Evolutionary conservation across 768 basidiomycete species (phyloP).

Genomic region (Rubroboletus satanas): DNA sequence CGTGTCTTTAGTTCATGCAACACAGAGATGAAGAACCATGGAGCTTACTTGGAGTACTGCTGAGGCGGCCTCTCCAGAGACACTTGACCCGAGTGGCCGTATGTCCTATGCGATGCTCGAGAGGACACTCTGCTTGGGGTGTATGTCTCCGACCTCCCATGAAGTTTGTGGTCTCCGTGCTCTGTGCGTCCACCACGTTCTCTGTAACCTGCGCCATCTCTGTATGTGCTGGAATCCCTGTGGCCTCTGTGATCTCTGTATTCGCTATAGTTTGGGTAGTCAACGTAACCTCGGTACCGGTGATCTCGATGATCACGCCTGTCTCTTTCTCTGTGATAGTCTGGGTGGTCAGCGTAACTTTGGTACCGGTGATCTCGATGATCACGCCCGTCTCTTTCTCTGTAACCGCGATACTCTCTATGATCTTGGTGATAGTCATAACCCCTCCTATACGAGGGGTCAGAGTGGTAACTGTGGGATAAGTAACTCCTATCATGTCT

Average conservation of each 20-base stretch:
- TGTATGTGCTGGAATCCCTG: slow-evolving; percentile 6
- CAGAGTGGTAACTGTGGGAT: slow-evolving; percentile 20
- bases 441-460: slow-evolving; percentile 23
- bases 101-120: slow-evolving; percentile 27
- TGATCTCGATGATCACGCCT: slow-evolving; percentile 19
- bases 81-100: slow-evolving; percentile 18
- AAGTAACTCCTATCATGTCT: slow-evolving; percentile 27
- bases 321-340: slow-evolving; percentile 13
- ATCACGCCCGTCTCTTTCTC: slow-evolving; percentile 18
- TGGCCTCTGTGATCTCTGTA: slow-evolving; percentile 12
- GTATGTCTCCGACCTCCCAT: slow-evolving; percentile 12
- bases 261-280: slow-evolving; percentile 14
- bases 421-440: slow-evolving; percentile 21
- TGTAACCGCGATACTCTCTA: slow-evolving; percentile 21
- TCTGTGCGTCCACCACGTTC: slow-evolving; percentile 16
- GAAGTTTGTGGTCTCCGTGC: slow-evolving; percentile 11
- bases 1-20: slow-evolving; percentile 5
- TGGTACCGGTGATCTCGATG: slow-evolving; percentile 22
- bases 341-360: slow-evolving; percentile 16
- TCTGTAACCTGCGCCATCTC: slow-evolving; percentile 8
- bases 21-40: neutral
- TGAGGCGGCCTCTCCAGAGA: slow-evolving; percentile 14
- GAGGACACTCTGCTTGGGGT: slow-evolving; percentile 23
- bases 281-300: slow-evolving; percentile 17
- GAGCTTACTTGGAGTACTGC: slow-evolving; percentile 20